These are phyloP conservation scores for Testicularia cyperi DNA, from an alignment of 1,284 basidiomycete species.

Conservation along the genomic window DNA sequence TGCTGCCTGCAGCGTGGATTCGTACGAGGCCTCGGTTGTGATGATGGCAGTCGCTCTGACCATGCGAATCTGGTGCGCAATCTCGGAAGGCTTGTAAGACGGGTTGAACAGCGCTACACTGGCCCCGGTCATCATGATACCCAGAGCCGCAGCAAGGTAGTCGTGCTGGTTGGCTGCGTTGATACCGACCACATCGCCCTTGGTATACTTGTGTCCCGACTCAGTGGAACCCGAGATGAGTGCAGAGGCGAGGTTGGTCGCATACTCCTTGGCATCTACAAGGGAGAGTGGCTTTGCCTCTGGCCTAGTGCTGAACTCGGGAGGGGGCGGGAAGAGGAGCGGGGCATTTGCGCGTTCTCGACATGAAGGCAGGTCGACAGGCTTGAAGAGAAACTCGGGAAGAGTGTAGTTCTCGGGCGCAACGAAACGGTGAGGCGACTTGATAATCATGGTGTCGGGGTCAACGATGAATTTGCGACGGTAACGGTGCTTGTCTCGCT, in stretches of 20 bases:
- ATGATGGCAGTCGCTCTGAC: slow-evolving; percentile 44
- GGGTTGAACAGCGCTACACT: slow-evolving; percentile 55
- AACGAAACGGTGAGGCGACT: slow-evolving; percentile 30
- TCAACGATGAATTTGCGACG: slow-evolving; percentile 18
- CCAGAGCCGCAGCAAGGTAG: slow-evolving; percentile 47
- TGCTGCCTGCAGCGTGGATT: slow-evolving; percentile 30
- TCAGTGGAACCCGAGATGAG: slow-evolving; percentile 33
- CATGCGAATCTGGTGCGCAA: slow-evolving; percentile 50
- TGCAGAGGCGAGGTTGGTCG: slow-evolving; percentile 41
- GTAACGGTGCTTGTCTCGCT: slow-evolving; percentile 6
- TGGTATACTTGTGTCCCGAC: slow-evolving; percentile 36
- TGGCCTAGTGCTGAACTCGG: slow-evolving; percentile 17
- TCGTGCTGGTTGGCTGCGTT: slow-evolving; percentile 55
- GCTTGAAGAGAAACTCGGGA: slow-evolving; percentile 47
- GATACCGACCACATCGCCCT: slow-evolving; percentile 48
- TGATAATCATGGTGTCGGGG: slow-evolving; percentile 39
- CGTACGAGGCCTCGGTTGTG: slow-evolving; percentile 21
- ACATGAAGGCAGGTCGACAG: slow-evolving; percentile 23
- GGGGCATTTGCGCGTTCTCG: slow-evolving; percentile 20
- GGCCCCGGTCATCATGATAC: slow-evolving; percentile 50
- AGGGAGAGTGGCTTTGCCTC: slow-evolving; percentile 38
- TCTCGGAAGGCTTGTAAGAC: slow-evolving; percentile 52
- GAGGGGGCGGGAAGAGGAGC: slow-evolving; percentile 39
- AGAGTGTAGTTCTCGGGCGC: slow-evolving; percentile 37
- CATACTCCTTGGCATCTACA: slow-evolving; percentile 35